Conservation (phyloP, 495 filamentous ascomycete genomes). For the Umbilicaria muhlenbergii region DNA sequence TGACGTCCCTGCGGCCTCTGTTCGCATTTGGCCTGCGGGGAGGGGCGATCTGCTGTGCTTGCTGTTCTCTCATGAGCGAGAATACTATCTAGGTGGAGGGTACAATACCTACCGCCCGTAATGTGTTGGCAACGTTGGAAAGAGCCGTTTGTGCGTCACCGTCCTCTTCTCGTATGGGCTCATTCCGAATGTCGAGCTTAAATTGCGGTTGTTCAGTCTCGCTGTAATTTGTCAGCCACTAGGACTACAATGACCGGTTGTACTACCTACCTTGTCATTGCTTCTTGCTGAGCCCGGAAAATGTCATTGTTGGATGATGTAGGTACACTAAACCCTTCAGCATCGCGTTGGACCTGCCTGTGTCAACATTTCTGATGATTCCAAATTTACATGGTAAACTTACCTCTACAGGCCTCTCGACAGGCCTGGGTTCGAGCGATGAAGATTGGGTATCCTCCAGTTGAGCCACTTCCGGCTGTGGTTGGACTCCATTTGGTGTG, state of each 20-base stretch:
- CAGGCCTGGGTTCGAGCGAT: slow-evolving; percentile 8
- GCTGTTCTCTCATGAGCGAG: slow-evolving; percentile 23
- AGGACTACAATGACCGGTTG: slow-evolving; percentile 5
- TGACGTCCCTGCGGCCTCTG: slow-evolving; percentile 77
- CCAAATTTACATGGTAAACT: neutral
- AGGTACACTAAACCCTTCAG: slow-evolving; percentile 54
- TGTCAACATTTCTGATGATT: slow-evolving; percentile 2
- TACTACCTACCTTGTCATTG: slow-evolving; percentile 31
- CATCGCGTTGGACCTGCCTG: slow-evolving; percentile 31
- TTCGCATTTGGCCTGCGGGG: slow-evolving; percentile 59
- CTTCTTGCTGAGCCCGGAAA: slow-evolving; percentile 66
- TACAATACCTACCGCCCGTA: slow-evolving; percentile 41
- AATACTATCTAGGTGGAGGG: neutral
- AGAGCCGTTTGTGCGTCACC: slow-evolving; percentile 75
- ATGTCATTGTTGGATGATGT: slow-evolving; percentile 61
- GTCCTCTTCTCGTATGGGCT: slow-evolving; percentile 88
- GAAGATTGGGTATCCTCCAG: slow-evolving; percentile 18
- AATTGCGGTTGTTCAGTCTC: slow-evolving; percentile 56
- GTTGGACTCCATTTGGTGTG: slow-evolving; percentile 16
- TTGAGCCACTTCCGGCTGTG: slow-evolving; percentile 7
- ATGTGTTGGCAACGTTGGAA: slow-evolving; percentile 77
- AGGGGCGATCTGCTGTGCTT: slow-evolving; percentile 38
- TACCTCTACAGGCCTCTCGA: slow-evolving; percentile 8
- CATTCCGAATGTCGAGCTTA: slow-evolving; percentile 82
- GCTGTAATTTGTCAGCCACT: slow-evolving; percentile 13